phyloP scores from a whole-genome alignment of 345 rosid species.

The Eucalyptus urophylla region DNA sequence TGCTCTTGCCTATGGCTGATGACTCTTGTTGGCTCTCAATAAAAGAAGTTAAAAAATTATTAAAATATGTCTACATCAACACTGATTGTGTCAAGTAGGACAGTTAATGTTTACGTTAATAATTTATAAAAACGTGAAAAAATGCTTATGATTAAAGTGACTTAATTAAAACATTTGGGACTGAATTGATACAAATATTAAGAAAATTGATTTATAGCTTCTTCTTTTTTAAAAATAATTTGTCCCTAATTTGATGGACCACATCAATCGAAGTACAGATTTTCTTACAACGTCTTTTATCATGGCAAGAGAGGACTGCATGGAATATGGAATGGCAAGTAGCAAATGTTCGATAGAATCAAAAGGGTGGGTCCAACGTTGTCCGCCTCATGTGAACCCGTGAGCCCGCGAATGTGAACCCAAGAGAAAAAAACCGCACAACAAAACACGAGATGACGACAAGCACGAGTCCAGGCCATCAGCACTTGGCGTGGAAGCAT shows the following conservation, averaged over 20 bases:
- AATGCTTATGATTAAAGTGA: fast-evolving
- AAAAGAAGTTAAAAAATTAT: fast-evolving
- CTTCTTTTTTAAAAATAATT: fast-evolving
- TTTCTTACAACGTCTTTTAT: not conserved
- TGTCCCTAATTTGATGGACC: not conserved
- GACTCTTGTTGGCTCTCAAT: fast-evolving
- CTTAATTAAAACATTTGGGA: fast-evolving
- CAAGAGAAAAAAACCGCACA: not conserved
- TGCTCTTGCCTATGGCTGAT: fast-evolving
- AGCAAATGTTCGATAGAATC: not conserved
- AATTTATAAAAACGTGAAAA: fast-evolving
- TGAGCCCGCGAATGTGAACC: not conserved
- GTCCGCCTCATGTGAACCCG: not conserved
- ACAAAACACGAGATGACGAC: not conserved
- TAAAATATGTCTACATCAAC: fast-evolving
- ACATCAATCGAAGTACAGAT: not conserved
- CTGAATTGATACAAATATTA: fast-evolving
- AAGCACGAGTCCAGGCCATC: not conserved
- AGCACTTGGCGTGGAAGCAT: not conserved
- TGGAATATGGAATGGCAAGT: not conserved
- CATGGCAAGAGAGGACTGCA: not conserved
- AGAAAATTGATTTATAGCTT: fast-evolving
- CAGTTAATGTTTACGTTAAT: fast-evolving
- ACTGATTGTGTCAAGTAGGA: fast-evolving
- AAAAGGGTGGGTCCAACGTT: not conserved